These are phyloP conservation scores for Umbelopsis vinacea DNA, from an alignment of 192 early-diverging fungal genomes.

Conservation along the genomic window DNA sequence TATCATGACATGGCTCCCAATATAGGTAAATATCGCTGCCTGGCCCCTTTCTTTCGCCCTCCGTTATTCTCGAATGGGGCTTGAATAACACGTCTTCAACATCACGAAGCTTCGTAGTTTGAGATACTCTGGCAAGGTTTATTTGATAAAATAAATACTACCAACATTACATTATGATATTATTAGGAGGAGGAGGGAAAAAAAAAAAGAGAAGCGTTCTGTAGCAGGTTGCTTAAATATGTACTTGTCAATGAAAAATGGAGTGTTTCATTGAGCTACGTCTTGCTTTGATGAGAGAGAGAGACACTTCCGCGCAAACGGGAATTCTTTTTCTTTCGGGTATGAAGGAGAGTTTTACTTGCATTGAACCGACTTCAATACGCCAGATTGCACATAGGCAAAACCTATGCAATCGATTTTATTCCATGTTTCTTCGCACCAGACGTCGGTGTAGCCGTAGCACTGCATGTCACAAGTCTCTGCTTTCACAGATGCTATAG, in stretches of 20 bases:
- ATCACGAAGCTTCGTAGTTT: no score
- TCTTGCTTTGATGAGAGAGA: not conserved
- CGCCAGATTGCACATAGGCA: not conserved
- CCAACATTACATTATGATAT: not conserved
- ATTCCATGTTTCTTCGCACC: slow-evolving; percentile 12
- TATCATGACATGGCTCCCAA: no score
- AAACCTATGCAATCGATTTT: not conserved
- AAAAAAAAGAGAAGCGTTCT: no score
- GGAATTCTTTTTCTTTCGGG: not conserved
- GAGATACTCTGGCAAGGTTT: not conserved
- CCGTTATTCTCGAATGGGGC: no score
- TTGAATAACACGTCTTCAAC: no score
- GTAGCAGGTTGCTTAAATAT: not conserved
- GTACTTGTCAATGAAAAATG: not conserved
- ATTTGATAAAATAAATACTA: not conserved
- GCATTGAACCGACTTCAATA: not conserved
- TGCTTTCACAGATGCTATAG: not conserved
- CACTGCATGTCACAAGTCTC: not conserved
- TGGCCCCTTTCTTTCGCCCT: no score
- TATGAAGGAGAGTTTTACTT: not conserved
- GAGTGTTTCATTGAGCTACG: not conserved
- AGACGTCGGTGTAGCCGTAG: not conserved
- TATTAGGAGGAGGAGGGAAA: no score
- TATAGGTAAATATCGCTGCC: no score
- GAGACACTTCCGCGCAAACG: not conserved